phyloP scores from a whole-genome alignment of 306 rosid species.

The Pyrus pyrifolia region DNA sequence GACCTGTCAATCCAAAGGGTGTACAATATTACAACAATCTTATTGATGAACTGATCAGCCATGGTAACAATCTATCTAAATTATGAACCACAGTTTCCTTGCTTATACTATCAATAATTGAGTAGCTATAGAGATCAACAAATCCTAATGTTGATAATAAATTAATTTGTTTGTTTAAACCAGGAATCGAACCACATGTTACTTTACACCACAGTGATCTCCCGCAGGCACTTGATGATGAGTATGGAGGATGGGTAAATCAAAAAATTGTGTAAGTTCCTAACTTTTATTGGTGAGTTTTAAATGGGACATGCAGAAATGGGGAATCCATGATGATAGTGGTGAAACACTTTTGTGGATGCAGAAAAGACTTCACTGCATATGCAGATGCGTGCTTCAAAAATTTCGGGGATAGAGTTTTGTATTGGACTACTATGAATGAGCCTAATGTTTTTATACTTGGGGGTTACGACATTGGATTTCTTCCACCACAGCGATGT shows the following conservation, averaged over 20 bases:
- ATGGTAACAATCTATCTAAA: constrained; percentile 28
- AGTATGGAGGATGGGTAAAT: constrained; percentile 79
- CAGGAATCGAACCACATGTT: constrained; percentile 75
- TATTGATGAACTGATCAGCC: constrained; percentile 47
- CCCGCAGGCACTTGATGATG: constrained; percentile 72
- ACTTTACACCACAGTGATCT: constrained; percentile 50
- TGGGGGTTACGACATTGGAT: constrained; percentile 50
- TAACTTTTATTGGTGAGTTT: not conserved
- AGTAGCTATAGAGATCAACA: not conserved
- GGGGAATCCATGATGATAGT: not conserved
- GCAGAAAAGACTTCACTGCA: constrained; percentile 66
- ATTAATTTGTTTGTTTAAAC: not conserved
- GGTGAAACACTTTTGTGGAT: constrained; percentile 5
- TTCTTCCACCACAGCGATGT: constrained; percentile 51
- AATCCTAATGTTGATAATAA: too few species aligned
- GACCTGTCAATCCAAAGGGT: constrained; percentile 66
- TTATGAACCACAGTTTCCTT: too few species aligned
- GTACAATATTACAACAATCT: constrained; percentile 68
- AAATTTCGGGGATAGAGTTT: constrained; percentile 69
- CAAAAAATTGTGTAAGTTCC: constrained; percentile 42
- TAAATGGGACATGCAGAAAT: not conserved
- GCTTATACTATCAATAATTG: too few species aligned
- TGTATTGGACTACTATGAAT: constrained; percentile 53
- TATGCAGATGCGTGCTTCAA: constrained; percentile 67
- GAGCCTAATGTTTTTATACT: constrained; percentile 43